Percentiles rank a stretch among this genome's conserved stretches.
Evolutionary conservation across 768 basidiomycete species (phyloP).

Genomic region (Psilocybe cyanescens): DNA sequence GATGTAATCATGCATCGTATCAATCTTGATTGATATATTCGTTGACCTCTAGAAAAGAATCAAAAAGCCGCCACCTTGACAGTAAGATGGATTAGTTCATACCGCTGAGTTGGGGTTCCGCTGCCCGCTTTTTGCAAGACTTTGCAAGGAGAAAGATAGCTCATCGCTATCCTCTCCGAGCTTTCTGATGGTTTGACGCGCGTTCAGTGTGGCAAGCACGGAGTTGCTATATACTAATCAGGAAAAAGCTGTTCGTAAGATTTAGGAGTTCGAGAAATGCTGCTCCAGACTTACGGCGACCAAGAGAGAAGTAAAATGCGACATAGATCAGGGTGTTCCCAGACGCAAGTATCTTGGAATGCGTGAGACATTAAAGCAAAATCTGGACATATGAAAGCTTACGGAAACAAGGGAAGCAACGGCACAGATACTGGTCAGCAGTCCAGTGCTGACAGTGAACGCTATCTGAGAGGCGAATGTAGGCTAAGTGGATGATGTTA

Average conservation of each 20-base stretch:
- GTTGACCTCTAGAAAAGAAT: constrained; percentile 39
- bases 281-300: constrained; percentile 41
- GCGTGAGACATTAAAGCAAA: neutral
- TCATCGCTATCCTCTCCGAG: constrained; percentile 50
- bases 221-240: constrained; percentile 57
- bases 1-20: constrained; percentile 57
- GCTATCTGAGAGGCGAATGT: constrained; percentile 40
- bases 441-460: constrained; percentile 59
- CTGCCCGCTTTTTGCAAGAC: constrained; percentile 41
- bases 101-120: constrained; percentile 37
- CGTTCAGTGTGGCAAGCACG: constrained; percentile 56
- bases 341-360: constrained; percentile 46
- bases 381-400: constrained; percentile 6
- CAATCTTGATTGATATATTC: constrained; percentile 67
- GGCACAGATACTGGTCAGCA: constrained; percentile 35
- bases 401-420: constrained; percentile 38
- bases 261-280: neutral
- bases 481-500: neutral
- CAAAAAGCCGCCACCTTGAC: neutral
- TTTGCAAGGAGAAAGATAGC: constrained; percentile 50
- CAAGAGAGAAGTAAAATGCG: constrained; percentile 59
- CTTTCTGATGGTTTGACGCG: constrained; percentile 45
- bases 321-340: constrained; percentile 58
- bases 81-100: constrained; percentile 14
- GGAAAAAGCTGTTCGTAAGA: neutral